These are phyloP conservation scores for Cucurbita maxima DNA, from an alignment of 306 rosid species.

Conservation along the genomic window DNA sequence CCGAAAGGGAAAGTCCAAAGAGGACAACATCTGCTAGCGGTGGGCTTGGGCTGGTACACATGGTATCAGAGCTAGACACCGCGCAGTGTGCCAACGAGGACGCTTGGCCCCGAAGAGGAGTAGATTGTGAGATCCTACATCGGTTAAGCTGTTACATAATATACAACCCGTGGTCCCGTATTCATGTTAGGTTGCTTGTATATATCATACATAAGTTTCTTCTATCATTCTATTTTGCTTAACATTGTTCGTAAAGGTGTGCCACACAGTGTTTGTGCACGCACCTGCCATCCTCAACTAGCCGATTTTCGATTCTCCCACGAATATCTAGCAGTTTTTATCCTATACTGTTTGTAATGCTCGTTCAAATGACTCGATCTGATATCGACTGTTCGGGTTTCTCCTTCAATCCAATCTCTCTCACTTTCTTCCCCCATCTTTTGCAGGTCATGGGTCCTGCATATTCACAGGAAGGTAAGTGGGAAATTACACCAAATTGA, in stretches of 20 bases:
- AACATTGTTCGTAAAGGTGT: not conserved
- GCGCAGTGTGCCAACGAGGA: too few species aligned
- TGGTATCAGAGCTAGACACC: too few species aligned
- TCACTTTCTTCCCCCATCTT: not conserved
- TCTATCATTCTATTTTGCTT: not conserved
- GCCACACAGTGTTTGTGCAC: not conserved
- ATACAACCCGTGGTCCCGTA: not conserved
- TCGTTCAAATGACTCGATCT: not conserved
- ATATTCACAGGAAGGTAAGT: conserved; percentile 69
- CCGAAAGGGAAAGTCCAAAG: too few species aligned
- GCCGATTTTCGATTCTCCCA: not conserved
- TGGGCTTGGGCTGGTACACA: too few species aligned
- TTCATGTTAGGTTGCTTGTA: not conserved
- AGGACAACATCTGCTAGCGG: too few species aligned
- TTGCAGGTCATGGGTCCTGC: conserved; percentile 82
- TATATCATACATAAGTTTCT: not conserved
- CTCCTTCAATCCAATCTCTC: not conserved
- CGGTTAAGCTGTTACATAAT: too few species aligned
- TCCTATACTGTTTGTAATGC: not conserved
- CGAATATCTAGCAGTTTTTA: not conserved
- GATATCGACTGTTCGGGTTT: not conserved
- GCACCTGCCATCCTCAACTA: not conserved
- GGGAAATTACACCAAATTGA: not conserved
- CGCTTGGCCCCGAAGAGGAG: too few species aligned
- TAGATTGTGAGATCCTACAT: too few species aligned